Base-by-base conservation (phyloP, 2,329 filamentous ascomycete species). In the Penicillium crustosum region DNA sequence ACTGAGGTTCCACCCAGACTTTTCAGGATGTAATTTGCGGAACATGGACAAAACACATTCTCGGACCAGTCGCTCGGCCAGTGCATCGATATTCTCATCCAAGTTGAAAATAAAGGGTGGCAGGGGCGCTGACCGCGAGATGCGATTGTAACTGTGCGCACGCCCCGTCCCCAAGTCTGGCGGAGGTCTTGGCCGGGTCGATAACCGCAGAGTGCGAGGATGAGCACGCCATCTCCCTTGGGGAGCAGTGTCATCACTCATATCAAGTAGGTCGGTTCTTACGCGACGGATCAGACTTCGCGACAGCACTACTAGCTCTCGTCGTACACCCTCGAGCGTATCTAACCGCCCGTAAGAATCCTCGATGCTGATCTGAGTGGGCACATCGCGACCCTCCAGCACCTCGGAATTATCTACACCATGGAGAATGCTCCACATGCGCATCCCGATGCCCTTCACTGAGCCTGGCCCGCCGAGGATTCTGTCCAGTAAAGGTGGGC, bases 351-450 rank as follows among this genome's bases (percentile, higher is more conserved):
- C 82, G 72, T 96, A 97, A 17, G 91, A 94, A 75, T 97, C 93
- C 71, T 97, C 93, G 62, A 97, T 94, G 73, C 91, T 94, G 70
- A 97, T 95, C 73, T 97, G 93, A 1, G 86, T 86, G 0, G 93
- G 93, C 1, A 95, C 75, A 44, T 86, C 83, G 64, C 84, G 85
- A 2, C 86, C 89, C 61, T 86, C 81, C 49, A 86, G 86, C 19
- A 97, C 91, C 58, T 90, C 86, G 0, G 83, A 81, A 52, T 86
- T 77, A 71, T 97, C 93, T 29, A 91, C 81, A 6, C 93, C 93
- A 71, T 97, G 88, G 2, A 97, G 77, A 7, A 96, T 79, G 19
- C 79, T 81, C 91, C 91, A 97, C 3, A 92, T 78, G 64, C 86
- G 88, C 35, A 78, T 72, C 0, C 91, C 91, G 52, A 92, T 86